A percentile compares a stretch with the other conserved stretches of the same genome.
Evolutionary conservation across 352 stramenopile genomes (phyloP).

Genomic region (Phytophthora foliorum): DNA sequence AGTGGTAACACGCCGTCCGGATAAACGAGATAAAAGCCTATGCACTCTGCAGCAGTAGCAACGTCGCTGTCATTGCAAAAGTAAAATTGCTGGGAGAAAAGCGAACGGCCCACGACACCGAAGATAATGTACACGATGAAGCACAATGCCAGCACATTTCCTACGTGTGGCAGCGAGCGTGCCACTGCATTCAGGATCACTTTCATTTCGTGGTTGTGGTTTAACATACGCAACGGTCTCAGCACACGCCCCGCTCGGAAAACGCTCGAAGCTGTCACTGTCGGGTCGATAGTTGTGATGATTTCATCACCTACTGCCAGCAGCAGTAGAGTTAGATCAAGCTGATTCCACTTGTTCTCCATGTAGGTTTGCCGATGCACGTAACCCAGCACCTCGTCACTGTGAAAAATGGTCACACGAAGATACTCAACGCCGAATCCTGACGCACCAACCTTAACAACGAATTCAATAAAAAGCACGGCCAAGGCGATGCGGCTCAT

Average conservation of each 20-base stretch:
- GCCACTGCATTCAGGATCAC: conserved; percentile 74
- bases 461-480: conserved; percentile 68
- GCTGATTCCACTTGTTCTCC: conserved; percentile 82
- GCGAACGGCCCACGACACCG: conserved; percentile 67
- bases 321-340: conserved; percentile 70
- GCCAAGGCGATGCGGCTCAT: conserved; percentile 60
- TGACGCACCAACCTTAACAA: conserved; percentile 60
- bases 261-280: conserved; percentile 57
- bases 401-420: conserved; percentile 64
- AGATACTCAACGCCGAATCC: conserved; percentile 79
- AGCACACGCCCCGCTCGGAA: conserved; percentile 78
- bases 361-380: conserved; percentile 78
- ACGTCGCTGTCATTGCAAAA: conserved; percentile 68
- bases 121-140: conserved; percentile 86
- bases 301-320: conserved; percentile 68
- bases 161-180: conserved; percentile 74
- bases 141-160: conserved; percentile 79
- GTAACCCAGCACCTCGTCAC: conserved; percentile 71
- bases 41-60: conserved; percentile 47
- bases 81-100: conserved; percentile 78
- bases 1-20: conserved; percentile 58
- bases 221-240: conserved; percentile 73
- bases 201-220: conserved; percentile 86
- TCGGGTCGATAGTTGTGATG: conserved; percentile 54
- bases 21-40: conserved; percentile 64